Conservation (phyloP, 257 asterid species). For the Jaltomata sinuosa region DNA sequence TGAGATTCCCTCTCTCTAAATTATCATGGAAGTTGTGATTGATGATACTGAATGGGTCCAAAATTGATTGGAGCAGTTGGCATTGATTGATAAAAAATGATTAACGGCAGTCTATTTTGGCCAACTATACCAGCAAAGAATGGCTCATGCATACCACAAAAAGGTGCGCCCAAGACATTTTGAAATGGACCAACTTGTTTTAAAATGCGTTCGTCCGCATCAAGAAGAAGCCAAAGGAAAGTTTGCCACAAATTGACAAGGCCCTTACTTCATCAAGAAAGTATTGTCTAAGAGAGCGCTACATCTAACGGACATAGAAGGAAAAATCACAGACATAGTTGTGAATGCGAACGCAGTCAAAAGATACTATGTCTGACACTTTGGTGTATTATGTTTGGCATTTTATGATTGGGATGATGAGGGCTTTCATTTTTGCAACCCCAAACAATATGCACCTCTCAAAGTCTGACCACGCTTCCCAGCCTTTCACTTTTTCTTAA, state of each 20-base stretch:
- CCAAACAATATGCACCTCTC: too few relatives aligned
- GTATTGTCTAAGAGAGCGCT: not conserved
- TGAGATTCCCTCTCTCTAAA: not conserved
- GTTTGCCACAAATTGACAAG: not conserved
- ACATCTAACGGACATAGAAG: not conserved
- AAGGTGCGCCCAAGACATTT: not conserved
- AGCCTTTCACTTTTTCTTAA: too few relatives aligned
- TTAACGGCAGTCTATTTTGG: rapidly evolving
- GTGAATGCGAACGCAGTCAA: not conserved
- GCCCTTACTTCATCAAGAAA: not conserved
- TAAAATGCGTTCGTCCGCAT: not conserved
- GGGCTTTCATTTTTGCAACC: too few relatives aligned
- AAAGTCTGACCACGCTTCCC: too few relatives aligned
- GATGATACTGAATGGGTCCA: not conserved
- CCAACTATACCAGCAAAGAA: not conserved
- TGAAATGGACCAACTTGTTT: not conserved
- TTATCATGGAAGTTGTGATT: not conserved
- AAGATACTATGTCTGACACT: not conserved
- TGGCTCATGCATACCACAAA: not conserved
- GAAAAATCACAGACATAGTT: not conserved
- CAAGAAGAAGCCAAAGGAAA: not conserved
- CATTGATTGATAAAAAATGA: not conserved
- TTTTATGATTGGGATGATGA: too few relatives aligned
- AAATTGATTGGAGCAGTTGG: not conserved
- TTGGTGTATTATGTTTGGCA: too few relatives aligned